Evolutionary conservation across 2,329 filamentous ascomycete species (phyloP), one percentile per base, ranked within the genome.

Genomic region (Westerdykella aurantiaca): DNA sequence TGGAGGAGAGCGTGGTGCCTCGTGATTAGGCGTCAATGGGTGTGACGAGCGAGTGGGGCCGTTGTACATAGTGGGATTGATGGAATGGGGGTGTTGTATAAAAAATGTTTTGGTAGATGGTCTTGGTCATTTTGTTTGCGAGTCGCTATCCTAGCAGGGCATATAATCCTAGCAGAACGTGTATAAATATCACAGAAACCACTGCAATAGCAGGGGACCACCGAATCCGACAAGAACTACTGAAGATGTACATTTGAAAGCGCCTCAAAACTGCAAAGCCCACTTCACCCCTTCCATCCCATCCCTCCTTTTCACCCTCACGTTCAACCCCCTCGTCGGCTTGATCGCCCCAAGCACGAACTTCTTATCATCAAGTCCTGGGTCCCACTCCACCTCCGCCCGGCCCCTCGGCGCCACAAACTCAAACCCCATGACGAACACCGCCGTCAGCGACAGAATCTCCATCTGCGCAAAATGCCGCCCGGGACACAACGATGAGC

Each of bases 381-480:
- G 55, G 35, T 56, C 45, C 46, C 49, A 62, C 17, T 18, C 2
- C 3, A 52, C 41, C 29, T 35, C 37, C 2, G 34, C 21, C 16
- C 39, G 31, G 1, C 56, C 60, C 9, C 42, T 35, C 6, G 50
- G 37, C 4, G 57, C 50, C 18, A 37, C 18, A 13, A 68, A 39
- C 33, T 69, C 65, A 48, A 63, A 69, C 0, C 55, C 51, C 41
- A 56, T 34, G 2, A 62, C 47, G 31, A 68, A 23, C 12, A 60
- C 46, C 10, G 65, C 56, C 1, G 55, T 52, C 13, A 66, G 39
- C 5, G 48, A 46, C n/a, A 63, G 23, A 34, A 69, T 56, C 44
- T 69, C 64, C 31, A 51, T 58, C 18, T 52, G 55, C 2, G 65
- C 64, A 43, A 69, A 67, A 41, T 67, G 60, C 4, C 64, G 50